Base-by-base conservation (phyloP, 1,284 basidiomycete genomes). In the Somion occarium region DNA sequence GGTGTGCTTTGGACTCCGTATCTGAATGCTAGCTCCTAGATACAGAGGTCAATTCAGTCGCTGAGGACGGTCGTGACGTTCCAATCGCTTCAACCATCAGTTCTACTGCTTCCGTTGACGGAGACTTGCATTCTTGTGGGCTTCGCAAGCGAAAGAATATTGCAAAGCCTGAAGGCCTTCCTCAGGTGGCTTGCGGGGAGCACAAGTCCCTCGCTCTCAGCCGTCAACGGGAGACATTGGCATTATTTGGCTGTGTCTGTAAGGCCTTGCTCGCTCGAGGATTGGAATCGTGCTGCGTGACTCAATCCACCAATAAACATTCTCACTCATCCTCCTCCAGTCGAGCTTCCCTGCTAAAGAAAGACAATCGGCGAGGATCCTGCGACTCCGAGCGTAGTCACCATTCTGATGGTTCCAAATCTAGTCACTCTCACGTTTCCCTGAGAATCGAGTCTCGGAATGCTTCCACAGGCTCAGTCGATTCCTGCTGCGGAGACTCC, bases 211-310 rank as follows among this genome's bases (percentile, higher is more conserved):
- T 64, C 34, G 65, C 62, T 5, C 62, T 56, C 25, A 63, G 50
- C 46, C 62, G 65, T 43, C 60, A 65, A 46, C 59, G 58, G 42
- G 62, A 64, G 42, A 64, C 64, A 2, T 56, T 67, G 5, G 49
- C 63, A 3, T 61, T 63, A 26, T 67, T 65, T 44, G 65, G 65
- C 2, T 67, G 65, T 48, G 51, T 65, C 25, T 65, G 64, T 56
- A 61, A 53, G 53, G 64, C 64, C 2, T 51, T 65, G 49, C 58
- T 65, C 19, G 62, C 61, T 1, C 61, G 61, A 38, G 64, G 64
- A 19, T 49, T 63, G 22, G 59, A 61, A 46, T 62, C 64, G 9
- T 67, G 64, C 53, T 67, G 65, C 53, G 11, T 58, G 26, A 27
- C 55, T 38, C 52, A 48, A 38, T 5, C 38, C 24, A 49, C 49